Evolutionary conservation across 108 stramenopile species (phyloP).

Genomic region (Cyclotella choctawhatcheeana): DNA sequence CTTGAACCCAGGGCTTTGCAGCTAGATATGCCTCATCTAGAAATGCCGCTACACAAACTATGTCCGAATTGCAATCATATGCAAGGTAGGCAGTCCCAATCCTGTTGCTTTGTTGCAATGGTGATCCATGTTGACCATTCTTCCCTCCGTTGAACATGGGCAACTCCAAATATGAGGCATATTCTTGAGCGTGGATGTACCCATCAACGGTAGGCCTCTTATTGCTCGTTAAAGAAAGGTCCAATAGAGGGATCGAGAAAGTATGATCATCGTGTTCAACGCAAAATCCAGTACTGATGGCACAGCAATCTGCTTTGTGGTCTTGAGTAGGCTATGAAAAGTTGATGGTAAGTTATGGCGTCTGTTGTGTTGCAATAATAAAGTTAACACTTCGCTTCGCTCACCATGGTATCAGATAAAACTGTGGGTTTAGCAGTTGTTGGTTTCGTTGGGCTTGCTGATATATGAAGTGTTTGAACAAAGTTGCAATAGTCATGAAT

Average conservation of each 20-base stretch:
- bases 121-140: not conserved
- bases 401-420: no score
- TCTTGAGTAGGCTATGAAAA: no score
- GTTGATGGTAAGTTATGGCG: no score
- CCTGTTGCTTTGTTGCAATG: not conserved
- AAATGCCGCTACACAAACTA: slow-evolving; percentile 8
- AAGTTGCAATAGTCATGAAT: no score
- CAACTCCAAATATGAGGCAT: not conserved
- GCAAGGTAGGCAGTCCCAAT: slow-evolving; percentile 6
- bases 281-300: not conserved
- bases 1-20: not conserved
- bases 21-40: not conserved
- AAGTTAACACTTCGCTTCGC: no score
- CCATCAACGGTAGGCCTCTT: not conserved
- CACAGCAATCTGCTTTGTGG: no score
- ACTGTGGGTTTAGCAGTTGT: no score
- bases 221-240: not conserved
- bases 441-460: no score
- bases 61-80: not conserved
- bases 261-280: not conserved
- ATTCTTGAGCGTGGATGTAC: not conserved
- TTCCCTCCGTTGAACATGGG: slow-evolving; percentile 12
- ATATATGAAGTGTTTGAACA: no score
- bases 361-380: no score
- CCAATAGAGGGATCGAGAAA: not conserved